A percentile compares a stretch with the other conserved stretches of the same genome.
phyloP scores from a whole-genome alignment of 495 filamentous ascomycete genomes.

The Cladorrhinum samala region DNA sequence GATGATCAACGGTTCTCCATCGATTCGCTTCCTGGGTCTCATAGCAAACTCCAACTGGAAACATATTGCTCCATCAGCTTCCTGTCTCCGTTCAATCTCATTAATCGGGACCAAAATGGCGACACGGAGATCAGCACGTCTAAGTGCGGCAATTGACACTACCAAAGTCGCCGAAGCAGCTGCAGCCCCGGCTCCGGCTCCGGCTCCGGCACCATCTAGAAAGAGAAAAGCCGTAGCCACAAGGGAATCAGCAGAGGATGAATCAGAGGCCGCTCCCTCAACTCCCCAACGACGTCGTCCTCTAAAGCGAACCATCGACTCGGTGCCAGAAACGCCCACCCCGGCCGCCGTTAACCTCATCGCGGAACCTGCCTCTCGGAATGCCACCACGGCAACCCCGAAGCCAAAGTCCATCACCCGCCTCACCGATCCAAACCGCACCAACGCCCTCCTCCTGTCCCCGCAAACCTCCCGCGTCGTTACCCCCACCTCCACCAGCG shows the following conservation, averaged over 20 bases:
- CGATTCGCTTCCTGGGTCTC: background rate
- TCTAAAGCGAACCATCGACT: constrained; percentile 11
- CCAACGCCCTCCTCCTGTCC: constrained; percentile 73
- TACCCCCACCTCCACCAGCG: constrained; percentile 37
- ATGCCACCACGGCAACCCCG: constrained; percentile 20
- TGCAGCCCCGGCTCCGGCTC: constrained; percentile 13
- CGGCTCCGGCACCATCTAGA: constrained; percentile 13
- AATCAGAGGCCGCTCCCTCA: constrained; percentile 18
- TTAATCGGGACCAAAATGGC: constrained; percentile 37
- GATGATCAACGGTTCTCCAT: background rate
- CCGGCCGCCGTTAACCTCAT: constrained; percentile 32
- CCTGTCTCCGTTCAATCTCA: background rate
- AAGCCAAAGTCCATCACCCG: constrained; percentile 35
- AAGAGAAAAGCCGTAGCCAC: constrained; percentile 33
- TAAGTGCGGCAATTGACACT: constrained; percentile 39
- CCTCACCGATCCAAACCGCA: constrained; percentile 44
- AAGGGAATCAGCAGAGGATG: constrained; percentile 1
- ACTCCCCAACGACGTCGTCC: constrained; percentile 32
- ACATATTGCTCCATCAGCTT: background rate
- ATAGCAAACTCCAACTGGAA: background rate
- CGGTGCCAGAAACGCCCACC: constrained; percentile 34
- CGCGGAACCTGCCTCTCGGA: constrained; percentile 12
- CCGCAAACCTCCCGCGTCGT: constrained; percentile 67
- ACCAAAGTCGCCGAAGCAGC: constrained; percentile 10
- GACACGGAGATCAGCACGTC: constrained; percentile 52